phyloP scores from a whole-genome alignment of 306 rosid genomes.

The Dryas alaskensis region DNA sequence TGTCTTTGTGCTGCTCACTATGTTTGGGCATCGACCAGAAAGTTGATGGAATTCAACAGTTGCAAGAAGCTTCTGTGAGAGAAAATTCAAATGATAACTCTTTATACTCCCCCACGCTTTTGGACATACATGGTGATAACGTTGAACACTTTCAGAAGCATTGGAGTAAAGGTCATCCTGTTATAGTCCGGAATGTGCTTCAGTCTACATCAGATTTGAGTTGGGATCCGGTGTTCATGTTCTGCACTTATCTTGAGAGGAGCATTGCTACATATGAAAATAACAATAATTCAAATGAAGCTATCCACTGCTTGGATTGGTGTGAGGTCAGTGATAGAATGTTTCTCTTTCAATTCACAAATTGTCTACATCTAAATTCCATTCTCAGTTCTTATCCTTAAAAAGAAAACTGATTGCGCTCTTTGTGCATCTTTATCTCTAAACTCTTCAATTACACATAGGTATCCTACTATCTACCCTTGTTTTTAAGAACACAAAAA shows the following conservation, averaged over 20 bases:
- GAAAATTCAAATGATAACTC: constrained; percentile 72
- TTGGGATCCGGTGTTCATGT: constrained; percentile 90
- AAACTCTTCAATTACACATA: background rate
- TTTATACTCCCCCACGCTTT: constrained; percentile 62
- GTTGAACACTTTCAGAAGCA: constrained; percentile 95
- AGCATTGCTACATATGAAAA: constrained; percentile 71
- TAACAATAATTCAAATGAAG: constrained; percentile 54
- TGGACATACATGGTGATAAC: constrained; percentile 51
- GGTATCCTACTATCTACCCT: background rate
- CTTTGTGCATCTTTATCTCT: background rate
- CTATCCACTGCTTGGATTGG: constrained; percentile 76
- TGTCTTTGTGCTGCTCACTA: constrained; percentile 59
- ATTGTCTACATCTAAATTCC: background rate
- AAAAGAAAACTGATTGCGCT: background rate
- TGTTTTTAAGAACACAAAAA: background rate
- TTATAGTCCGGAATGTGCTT: constrained; percentile 67
- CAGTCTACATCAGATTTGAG: constrained; percentile 50
- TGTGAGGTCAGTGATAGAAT: constrained; percentile 73
- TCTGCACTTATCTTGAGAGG: constrained; percentile 76
- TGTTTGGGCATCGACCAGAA: constrained; percentile 57
- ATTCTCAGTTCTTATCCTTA: background rate
- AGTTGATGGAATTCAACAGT: constrained; percentile 41
- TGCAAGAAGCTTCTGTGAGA: constrained; percentile 66
- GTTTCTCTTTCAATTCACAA: background rate
- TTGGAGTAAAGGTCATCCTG: constrained; percentile 95